Evolutionary conservation across 2,329 filamentous ascomycete genomes (phyloP), one percentile per base, ranked within the genome.

Genomic region (Fusarium pseudograminearum): DNA sequence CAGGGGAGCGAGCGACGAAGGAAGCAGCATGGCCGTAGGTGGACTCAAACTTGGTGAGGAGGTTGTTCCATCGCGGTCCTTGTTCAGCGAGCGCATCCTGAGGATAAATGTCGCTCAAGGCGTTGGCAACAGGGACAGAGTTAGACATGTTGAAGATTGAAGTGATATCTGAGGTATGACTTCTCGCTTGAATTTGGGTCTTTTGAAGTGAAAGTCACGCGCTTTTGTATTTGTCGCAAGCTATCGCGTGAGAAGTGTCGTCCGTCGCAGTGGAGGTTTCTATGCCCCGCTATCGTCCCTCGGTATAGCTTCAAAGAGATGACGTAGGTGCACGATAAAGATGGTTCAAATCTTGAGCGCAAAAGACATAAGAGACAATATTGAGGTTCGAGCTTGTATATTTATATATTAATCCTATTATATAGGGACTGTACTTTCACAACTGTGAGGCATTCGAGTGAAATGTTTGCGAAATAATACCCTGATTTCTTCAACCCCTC

Each of bases 1-100:
- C 96, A 2, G 96, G 96, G 57, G 94, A 97, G 68, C 96, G 90
- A 12, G 95, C 89, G 22, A 98, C 89, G 76, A 97, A 98, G 62
- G 92, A 87, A 40, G 94, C 90, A 18, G 85, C 82, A 53, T 88
- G 85, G 72, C 89, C 90, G 80, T 95, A 97, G 42, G 82, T 83
- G 61, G 86, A 81, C 71, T 90, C 83, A 81, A 98, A 98, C 71
- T 86, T 86, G 53, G 86, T 82, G 42, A 95, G 83, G 44, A 98
- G 86, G 44, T 82, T 84, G 74, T 91, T 87, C 92, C 95, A 98
- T 80, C 96, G 87, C 72, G 86, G 83, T 45, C 84, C 86, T 79
- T 97, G 92, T 28, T 85, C 82, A 10, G 86, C 78, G 20, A 94
- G 81, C 47, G 91, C 89, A 78, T 93, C 89, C 33, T 88, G 82